A percentile compares a stretch with the other conserved stretches of the same genome.
Conservation (phyloP, 345 rosid species). For the Corchorus capsularis region DNA sequence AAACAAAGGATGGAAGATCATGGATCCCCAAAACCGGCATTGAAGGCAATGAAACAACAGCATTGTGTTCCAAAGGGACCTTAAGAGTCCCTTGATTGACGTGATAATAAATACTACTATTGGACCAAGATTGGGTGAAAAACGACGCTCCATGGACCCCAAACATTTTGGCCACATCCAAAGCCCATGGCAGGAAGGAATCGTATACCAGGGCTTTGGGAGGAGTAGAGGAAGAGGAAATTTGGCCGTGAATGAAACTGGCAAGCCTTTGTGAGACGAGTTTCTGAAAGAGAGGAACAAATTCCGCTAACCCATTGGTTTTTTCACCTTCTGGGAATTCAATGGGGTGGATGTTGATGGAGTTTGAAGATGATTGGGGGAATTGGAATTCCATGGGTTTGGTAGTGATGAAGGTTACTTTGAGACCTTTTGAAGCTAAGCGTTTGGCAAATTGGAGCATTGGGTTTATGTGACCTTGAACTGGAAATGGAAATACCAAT, state of each 20-base stretch:
- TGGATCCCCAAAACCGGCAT: conserved; percentile 31
- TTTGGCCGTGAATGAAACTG: conserved; percentile 30
- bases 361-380: not conserved
- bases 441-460: conserved; percentile 60
- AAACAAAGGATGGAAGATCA: conserved; percentile 48
- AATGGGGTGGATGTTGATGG: conserved; percentile 25
- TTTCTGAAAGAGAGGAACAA: conserved; percentile 25
- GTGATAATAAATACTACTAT: conserved; percentile 40
- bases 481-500: conserved; percentile 42
- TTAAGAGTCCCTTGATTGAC: conserved; percentile 25
- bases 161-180: conserved; percentile 37
- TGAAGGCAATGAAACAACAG: conserved; percentile 38
- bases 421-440: conserved; percentile 51
- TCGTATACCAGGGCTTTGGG: conserved; percentile 46
- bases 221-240: not conserved
- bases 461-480: conserved; percentile 66
- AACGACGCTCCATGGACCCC: conserved; percentile 42
- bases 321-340: conserved; percentile 40
- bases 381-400: conserved; percentile 24
- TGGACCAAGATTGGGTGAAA: conserved; percentile 52
- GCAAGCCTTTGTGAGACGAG: conserved; percentile 30
- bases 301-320: conserved; percentile 22
- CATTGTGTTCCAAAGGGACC: conserved; percentile 23
- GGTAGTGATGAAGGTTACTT: conserved; percentile 40
- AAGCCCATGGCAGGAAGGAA: conserved; percentile 50